A percentile compares a stretch with the other conserved stretches of the same genome.
Conservation (phyloP, 768 basidiomycete species). For the Fomitopsis pulvina region DNA sequence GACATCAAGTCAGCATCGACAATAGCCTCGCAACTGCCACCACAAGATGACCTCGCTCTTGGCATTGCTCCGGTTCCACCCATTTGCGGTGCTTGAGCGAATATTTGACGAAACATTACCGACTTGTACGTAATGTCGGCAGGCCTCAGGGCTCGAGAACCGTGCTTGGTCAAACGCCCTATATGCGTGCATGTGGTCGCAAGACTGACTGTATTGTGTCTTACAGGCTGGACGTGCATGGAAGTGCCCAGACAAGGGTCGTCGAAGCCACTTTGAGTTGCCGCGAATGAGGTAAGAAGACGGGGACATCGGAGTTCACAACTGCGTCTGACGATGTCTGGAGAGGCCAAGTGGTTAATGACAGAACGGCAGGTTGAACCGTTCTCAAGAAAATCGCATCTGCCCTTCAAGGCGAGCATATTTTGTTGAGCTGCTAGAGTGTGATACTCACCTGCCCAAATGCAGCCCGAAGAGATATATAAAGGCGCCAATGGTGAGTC, state of each 20-base stretch:
- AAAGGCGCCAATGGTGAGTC: background rate
- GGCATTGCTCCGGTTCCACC: slow-evolving; percentile 12
- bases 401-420: too few species aligned
- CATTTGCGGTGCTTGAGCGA: slow-evolving; percentile 12
- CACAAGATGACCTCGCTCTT: slow-evolving; percentile 8
- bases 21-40: background rate
- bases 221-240: slow-evolving; percentile 39
- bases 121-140: background rate
- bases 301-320: slow-evolving; percentile 40
- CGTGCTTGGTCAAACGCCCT: slow-evolving; percentile 4
- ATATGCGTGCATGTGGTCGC: too few species aligned
- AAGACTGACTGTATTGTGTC: too few species aligned
- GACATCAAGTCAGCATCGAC: too few species aligned
- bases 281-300: slow-evolving; percentile 47
- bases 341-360: slow-evolving; percentile 31
- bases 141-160: background rate
- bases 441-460: too few species aligned
- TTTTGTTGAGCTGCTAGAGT: too few species aligned
- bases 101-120: slow-evolving; percentile 9
- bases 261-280: slow-evolving; percentile 51
- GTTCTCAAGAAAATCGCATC: too few species aligned
- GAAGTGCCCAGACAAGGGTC: slow-evolving; percentile 31
- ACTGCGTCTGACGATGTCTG: slow-evolving; percentile 43
- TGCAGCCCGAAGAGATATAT: too few species aligned
- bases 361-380: slow-evolving; percentile 27